Conservation (phyloP, 2,329 filamentous ascomycete species). For the Allantophomopsis lycopodina region DNA sequence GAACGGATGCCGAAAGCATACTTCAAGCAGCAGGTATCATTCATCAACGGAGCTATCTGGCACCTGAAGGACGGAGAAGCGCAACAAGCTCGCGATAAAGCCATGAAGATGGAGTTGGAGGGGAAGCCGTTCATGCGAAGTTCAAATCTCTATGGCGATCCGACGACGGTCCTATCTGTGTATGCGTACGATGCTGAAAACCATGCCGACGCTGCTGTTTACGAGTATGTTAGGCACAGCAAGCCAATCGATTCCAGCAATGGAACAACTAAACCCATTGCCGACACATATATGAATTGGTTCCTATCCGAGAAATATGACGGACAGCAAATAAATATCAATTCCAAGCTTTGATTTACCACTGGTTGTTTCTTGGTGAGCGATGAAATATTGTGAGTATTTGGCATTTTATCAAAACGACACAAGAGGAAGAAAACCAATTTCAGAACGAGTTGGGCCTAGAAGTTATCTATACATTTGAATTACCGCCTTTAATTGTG, state of each 20-base stretch:
- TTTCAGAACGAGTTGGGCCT: no score
- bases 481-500: no score
- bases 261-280: not conserved
- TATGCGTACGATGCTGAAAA: slow-evolving; percentile 26
- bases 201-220: slow-evolving; percentile 6
- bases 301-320: not conserved
- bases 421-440: no score
- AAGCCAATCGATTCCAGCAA: not conserved
- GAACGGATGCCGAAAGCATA: slow-evolving; percentile 26
- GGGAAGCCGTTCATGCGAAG: slow-evolving; percentile 20
- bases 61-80: slow-evolving; percentile 20
- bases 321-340: not conserved
- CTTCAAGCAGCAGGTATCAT: slow-evolving; percentile 26
- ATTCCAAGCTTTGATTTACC: not conserved
- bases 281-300: not conserved
- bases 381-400: no score
- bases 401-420: no score
- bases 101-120: slow-evolving; percentile 21
- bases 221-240: not conserved
- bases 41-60: slow-evolving; percentile 22
- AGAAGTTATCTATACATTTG: no score
- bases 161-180: slow-evolving; percentile 20
- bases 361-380: not conserved
- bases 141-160: slow-evolving; percentile 25
- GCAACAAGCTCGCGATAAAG: slow-evolving; percentile 20